Base-by-base conservation (phyloP, 2,329 filamentous ascomycete genomes). In the Trichoderma atroviride region DNA sequence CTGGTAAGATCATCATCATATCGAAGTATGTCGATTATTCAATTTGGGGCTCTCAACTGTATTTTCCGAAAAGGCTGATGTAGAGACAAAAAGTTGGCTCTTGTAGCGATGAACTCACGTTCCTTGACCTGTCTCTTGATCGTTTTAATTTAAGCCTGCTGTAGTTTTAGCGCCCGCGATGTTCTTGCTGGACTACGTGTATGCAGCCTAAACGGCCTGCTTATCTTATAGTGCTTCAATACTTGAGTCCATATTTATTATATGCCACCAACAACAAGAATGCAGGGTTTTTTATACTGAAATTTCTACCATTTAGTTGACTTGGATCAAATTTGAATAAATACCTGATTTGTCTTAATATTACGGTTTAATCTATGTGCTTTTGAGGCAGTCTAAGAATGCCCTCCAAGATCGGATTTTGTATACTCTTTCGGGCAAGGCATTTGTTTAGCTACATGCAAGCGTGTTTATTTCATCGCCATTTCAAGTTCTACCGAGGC, bases 321-420 rank as follows among this genome's bases (percentile, higher is more conserved):
- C 33, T 35, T 11, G 4, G 4, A 4, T 5, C 7, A 43, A 4
- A n/a, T 43, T 10, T 43, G 19, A n/a, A 43, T 43, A 6, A 3
- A 7, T 2, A 6, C 13, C 19, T 31, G 7, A 19, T 43, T 31
- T 60, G 22, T 13, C 6, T 7, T 43, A 3, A 19, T 9, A 37
- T 19, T 43, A 5, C 33, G 10, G 9, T 43, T n/a, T 43, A n/a
- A 43, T n/a, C 7, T 43, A 19, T 43, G 40, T 9, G 16, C 9
- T 43, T 19, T n/a, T n/a, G 27, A 22, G 27, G n/a, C 5, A 22
- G n/a, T n/a, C n/a, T n/a, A n/a, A n/a, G n/a, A n/a, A n/a, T 29
- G 16, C 61, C 61, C 61, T 55, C 61, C 61, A 64, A 40, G 9
- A 22, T 64, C 61, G 61, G 61, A 22, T 55, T 64, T 55, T 64